Percentiles rank a stretch among this genome's conserved stretches.
Conservation (phyloP, 371 early-diverging fungal species). For the Choanephora cucurbitarum region DNA sequence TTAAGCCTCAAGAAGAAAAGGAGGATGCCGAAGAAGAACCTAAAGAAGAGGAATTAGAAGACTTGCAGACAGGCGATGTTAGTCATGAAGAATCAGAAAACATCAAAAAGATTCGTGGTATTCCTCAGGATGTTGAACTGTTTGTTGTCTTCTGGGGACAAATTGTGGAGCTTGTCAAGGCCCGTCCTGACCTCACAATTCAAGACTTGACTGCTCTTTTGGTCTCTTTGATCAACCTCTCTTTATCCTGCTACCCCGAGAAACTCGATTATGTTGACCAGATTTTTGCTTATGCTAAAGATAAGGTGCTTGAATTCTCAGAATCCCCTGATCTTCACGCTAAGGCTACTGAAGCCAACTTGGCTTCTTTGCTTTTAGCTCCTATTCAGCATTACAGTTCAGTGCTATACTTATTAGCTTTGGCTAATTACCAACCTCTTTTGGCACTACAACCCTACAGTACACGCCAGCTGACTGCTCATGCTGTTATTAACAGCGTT, state of each 20-base stretch:
- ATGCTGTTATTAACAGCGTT: conserved; percentile 68
- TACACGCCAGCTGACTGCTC: conserved; percentile 78
- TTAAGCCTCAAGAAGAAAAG: conserved; percentile 30
- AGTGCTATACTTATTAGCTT: conserved; percentile 59
- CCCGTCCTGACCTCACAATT: conserved; percentile 86
- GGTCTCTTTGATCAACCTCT: conserved; percentile 81
- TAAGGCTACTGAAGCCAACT: conserved; percentile 58
- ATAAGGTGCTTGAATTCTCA: conserved; percentile 56
- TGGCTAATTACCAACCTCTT: conserved; percentile 75
- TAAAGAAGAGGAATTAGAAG: neutral
- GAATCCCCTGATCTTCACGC: conserved; percentile 58
- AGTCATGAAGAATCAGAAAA: conserved; percentile 11
- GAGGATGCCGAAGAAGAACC: conserved; percentile 16
- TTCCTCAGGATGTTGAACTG: conserved; percentile 81
- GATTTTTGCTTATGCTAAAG: conserved; percentile 82
- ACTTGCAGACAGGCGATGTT: conserved; percentile 17
- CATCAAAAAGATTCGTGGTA: conserved; percentile 60
- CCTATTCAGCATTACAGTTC: conserved; percentile 77
- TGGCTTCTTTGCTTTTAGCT: conserved; percentile 65
- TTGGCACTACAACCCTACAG: conserved; percentile 76
- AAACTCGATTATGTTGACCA: conserved; percentile 81
- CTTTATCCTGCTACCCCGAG: conserved; percentile 90
- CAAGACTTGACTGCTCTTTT: conserved; percentile 87
- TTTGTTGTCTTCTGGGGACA: conserved; percentile 95
- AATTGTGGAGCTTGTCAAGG: conserved; percentile 85